Conservation (phyloP, 2,329 filamentous ascomycete genomes). For the Alternaria brassicicola region DNA sequence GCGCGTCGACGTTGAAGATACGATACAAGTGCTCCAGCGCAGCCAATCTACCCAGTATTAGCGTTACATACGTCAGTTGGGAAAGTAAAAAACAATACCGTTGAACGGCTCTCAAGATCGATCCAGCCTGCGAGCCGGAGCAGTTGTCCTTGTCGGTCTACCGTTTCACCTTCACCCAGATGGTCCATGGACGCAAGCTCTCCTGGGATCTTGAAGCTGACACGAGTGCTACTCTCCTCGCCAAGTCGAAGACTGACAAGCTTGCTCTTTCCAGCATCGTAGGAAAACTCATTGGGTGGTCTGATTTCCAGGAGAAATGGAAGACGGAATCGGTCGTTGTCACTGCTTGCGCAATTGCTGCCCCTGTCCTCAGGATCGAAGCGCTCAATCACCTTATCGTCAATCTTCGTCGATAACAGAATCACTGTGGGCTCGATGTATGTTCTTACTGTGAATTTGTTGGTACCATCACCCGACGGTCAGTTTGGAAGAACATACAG, state of each 20-base stretch:
- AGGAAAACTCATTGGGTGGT: conserved; percentile 74
- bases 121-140: conserved; percentile 73
- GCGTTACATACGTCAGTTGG: not conserved
- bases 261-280: conserved; percentile 69
- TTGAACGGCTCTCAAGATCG: conserved; percentile 74
- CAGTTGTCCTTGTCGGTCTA: conserved; percentile 66
- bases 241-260: conserved; percentile 65
- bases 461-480: not conserved
- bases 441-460: conserved; percentile 58
- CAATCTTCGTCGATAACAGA: conserved; percentile 62
- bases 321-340: conserved; percentile 57
- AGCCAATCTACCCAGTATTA: conserved; percentile 67
- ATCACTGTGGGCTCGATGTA: conserved; percentile 68
- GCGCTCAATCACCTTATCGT: conserved; percentile 55
- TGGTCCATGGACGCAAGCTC: conserved; percentile 50
- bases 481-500: conserved; percentile 40
- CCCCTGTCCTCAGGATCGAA: conserved; percentile 54
- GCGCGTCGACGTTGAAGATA: conserved; percentile 74
- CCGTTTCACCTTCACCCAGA: conserved; percentile 55
- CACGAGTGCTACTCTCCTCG: conserved; percentile 53
- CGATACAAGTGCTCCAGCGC: conserved; percentile 83
- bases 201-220: conserved; percentile 68
- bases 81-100: conserved; percentile 57
- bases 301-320: conserved; percentile 70
- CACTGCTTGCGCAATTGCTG: conserved; percentile 36